phyloP scores from a whole-genome alignment of 805 yeast species.

The Candida dendrica region DNA sequence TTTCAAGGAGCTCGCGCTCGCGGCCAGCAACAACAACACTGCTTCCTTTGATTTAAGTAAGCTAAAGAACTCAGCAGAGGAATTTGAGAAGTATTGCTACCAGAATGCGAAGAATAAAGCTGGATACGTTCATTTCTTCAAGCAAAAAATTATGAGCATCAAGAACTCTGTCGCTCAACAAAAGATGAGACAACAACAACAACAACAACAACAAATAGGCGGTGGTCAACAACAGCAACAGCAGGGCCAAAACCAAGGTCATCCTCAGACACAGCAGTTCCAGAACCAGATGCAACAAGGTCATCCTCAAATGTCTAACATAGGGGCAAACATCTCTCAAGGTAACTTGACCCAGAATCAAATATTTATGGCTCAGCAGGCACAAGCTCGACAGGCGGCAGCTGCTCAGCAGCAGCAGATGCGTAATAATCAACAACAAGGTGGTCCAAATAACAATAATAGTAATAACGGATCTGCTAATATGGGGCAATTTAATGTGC shows the following conservation, averaged over 20 bases:
- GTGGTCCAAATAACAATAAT: constrained; percentile 15
- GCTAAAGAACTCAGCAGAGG: constrained; percentile 53
- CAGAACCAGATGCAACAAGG: constrained; percentile 16
- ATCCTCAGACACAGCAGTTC: no score
- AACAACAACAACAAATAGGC: constrained; percentile 12
- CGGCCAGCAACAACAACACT: constrained; percentile 8
- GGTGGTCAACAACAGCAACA: constrained; percentile 20
- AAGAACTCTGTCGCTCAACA: constrained; percentile 15
- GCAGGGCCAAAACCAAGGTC: constrained; percentile 21
- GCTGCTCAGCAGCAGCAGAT: constrained; percentile 3
- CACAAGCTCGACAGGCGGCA: constrained; percentile 44
- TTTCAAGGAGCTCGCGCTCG: constrained; percentile 15
- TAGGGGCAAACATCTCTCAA: constrained; percentile 10
- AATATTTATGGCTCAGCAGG: constrained; percentile 38
- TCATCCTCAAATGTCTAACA: constrained; percentile 14
- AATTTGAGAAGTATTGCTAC: constrained; percentile 62
- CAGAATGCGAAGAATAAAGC: constrained; percentile 49
- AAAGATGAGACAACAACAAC: constrained; percentile 13
- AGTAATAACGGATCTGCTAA: constrained; percentile 13
- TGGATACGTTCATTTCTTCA: constrained; percentile 46
- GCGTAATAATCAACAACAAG: constrained; percentile 10
- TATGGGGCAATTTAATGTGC: constrained; percentile 6
- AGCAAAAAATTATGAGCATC: constrained; percentile 19
- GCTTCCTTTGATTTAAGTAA: constrained; percentile 28
- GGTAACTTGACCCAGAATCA: constrained; percentile 20